Evolutionary conservation across 179 eudicot species (phyloP).

Genomic region (Carnegiea gigantea): DNA sequence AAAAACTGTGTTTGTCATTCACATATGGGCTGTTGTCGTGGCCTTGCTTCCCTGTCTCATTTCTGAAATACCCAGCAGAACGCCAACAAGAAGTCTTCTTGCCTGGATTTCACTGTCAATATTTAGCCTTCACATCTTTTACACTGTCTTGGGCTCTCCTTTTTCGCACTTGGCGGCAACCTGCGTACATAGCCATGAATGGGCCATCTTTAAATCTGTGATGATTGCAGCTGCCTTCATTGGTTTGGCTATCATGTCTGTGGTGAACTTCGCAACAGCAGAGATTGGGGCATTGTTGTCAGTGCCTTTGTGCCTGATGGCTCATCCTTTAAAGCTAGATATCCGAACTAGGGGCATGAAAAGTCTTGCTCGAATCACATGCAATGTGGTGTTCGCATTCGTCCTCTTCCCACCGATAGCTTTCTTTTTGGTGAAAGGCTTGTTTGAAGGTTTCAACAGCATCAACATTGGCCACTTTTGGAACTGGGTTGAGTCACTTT

Average conservation of each 20-base stretch:
- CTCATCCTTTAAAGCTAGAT: conserved; percentile 55
- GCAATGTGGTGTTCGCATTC: conserved; percentile 48
- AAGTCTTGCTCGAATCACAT: conserved; percentile 37
- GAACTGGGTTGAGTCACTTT: conserved; percentile 79
- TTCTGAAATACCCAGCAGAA: conserved; percentile 46
- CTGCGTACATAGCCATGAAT: conserved; percentile 39
- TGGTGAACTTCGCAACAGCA: conserved; percentile 87
- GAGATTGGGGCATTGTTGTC: conserved; percentile 78
- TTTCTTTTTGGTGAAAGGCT: conserved; percentile 53
- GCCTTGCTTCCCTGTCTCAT: conserved; percentile 69
- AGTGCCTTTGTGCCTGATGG: conserved; percentile 83
- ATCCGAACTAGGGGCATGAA: conserved; percentile 31
- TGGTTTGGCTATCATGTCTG: conserved; percentile 90
- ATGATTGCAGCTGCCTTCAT: conserved; percentile 68
- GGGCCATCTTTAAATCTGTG: conserved; percentile 78
- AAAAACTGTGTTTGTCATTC: conserved; percentile 65
- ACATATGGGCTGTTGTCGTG: conserved; percentile 71
- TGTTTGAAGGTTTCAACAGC: conserved; percentile 44
- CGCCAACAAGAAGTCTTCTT: conserved; percentile 46
- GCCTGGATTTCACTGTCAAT: conserved; percentile 63
- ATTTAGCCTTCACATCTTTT: conserved; percentile 47
- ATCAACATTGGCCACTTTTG: conserved; percentile 66
- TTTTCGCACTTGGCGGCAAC: conserved; percentile 28
- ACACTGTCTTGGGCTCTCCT: conserved; percentile 47
- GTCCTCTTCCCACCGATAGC: conserved; percentile 63